phyloP scores from a whole-genome alignment of 257 asterid species.

The Dorcoceras hygrometricum region DNA sequence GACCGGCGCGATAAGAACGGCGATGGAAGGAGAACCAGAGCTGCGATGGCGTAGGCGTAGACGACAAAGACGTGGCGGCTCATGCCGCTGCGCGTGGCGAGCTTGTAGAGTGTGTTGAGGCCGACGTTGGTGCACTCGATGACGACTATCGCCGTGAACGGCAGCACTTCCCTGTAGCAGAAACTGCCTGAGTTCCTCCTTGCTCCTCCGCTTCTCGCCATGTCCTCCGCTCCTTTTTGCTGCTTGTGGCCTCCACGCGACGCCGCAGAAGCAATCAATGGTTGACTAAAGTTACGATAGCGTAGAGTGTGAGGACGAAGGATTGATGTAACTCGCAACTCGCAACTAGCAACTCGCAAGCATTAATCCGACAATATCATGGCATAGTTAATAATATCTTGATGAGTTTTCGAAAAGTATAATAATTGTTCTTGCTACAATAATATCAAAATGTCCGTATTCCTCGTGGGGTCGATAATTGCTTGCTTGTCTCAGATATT shows the following conservation, averaged over 20 bases:
- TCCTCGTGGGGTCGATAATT: no score
- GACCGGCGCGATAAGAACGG: constrained; percentile 60
- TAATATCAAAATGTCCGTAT: no score
- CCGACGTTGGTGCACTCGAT: constrained; percentile 77
- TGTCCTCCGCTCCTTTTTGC: neutral
- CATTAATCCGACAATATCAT: no score
- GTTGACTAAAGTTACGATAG: neutral
- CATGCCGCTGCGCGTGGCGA: constrained; percentile 66
- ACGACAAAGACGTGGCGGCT: constrained; percentile 75
- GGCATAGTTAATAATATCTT: no score
- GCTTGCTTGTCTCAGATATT: no score
- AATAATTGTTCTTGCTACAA: no score
- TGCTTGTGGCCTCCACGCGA: neutral
- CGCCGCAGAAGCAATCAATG: neutral
- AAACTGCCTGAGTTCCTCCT: constrained; percentile 23
- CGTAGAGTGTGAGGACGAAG: no score
- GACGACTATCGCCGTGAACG: constrained; percentile 55
- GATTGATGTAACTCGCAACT: no score
- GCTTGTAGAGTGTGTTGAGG: constrained; percentile 75
- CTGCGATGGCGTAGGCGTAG: constrained; percentile 73
- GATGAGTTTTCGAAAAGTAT: no score
- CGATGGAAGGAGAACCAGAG: constrained; percentile 61
- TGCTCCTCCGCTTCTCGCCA: constrained; percentile 28
- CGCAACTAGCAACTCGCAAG: no score
- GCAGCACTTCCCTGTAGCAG: constrained; percentile 51